phyloP scores from a whole-genome alignment of 805 yeast species.

The Starmerella powellii region DNA sequence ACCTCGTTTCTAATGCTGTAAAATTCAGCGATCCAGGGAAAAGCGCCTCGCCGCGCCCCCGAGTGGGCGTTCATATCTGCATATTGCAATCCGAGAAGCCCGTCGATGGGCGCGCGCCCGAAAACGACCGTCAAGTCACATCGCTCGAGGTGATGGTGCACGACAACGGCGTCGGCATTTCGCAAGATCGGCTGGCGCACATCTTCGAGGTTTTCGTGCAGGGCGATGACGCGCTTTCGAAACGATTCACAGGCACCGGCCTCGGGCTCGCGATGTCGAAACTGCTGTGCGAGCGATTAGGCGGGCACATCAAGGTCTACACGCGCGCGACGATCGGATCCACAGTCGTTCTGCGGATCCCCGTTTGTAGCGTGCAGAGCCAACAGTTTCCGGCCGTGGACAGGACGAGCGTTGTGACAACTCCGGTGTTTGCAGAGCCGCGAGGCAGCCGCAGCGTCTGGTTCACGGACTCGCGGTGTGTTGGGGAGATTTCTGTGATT shows the following conservation, averaged over 20 bases:
- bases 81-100: neutral
- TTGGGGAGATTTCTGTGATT: neutral
- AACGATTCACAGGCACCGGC: slow-evolving; percentile 93
- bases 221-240: slow-evolving; percentile 85
- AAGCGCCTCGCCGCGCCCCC: slow-evolving; percentile 9
- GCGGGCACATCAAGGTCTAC: slow-evolving; percentile 50
- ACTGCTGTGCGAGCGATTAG: slow-evolving; percentile 79
- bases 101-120: neutral
- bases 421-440: neutral
- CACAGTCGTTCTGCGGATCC: slow-evolving; percentile 16
- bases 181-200: slow-evolving; percentile 59
- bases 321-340: slow-evolving; percentile 23
- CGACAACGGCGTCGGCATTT: slow-evolving; percentile 92
- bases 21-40: slow-evolving; percentile 67
- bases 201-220: slow-evolving; percentile 94
- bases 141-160: slow-evolving; percentile 50
- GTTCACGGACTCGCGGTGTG: slow-evolving; percentile 1
- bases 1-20: slow-evolving; percentile 75
- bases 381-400: neutral
- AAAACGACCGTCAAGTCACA: neutral
- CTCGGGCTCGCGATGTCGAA: slow-evolving; percentile 80
- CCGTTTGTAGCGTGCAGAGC: slow-evolving; percentile 7
- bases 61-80: slow-evolving; percentile 13
- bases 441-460: slow-evolving; percentile 4
- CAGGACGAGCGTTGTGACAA: neutral